These are phyloP conservation scores for Lipomyces lipofer DNA, from an alignment of 805 yeast genomes.

Conservation along the genomic window DNA sequence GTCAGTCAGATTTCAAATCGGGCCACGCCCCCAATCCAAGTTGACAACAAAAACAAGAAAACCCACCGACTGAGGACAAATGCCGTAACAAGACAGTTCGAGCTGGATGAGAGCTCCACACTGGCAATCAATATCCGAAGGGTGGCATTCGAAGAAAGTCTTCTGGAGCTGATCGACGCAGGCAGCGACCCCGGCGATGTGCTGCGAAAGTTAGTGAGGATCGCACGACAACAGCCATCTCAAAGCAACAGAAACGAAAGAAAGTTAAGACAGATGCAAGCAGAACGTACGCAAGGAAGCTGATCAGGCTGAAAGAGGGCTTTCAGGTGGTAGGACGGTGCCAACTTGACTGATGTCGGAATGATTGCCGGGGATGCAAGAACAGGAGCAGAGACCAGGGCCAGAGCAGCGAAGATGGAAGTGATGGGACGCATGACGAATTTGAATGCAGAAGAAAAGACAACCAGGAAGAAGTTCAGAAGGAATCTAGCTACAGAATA, in stretches of 20 bases:
- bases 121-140: constrained; percentile 25
- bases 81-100: constrained; percentile 30
- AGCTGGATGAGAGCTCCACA: constrained; percentile 27
- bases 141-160: constrained; percentile 18
- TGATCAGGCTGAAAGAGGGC: constrained; percentile 26
- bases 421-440: background rate
- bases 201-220: too few species aligned
- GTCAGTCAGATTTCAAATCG: background rate
- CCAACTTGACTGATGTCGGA: background rate
- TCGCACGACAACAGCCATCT: too few species aligned
- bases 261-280: background rate
- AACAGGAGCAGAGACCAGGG: constrained; percentile 1
- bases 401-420: constrained; percentile 3
- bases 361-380: background rate
- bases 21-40: background rate
- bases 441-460: constrained; percentile 4
- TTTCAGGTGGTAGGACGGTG: background rate
- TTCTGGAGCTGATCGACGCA: constrained; percentile 25
- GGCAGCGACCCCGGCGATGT: constrained; percentile 28
- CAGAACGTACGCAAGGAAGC: constrained; percentile 26
- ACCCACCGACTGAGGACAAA: constrained; percentile 29
- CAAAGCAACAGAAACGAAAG: background rate
- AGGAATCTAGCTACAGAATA: too few species aligned
- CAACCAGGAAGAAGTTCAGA: background rate
- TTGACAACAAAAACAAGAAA: background rate